These are phyloP conservation scores for Fusarium veterinarium DNA, from an alignment of 2,329 filamentous ascomycete species.

Conservation along the genomic window DNA sequence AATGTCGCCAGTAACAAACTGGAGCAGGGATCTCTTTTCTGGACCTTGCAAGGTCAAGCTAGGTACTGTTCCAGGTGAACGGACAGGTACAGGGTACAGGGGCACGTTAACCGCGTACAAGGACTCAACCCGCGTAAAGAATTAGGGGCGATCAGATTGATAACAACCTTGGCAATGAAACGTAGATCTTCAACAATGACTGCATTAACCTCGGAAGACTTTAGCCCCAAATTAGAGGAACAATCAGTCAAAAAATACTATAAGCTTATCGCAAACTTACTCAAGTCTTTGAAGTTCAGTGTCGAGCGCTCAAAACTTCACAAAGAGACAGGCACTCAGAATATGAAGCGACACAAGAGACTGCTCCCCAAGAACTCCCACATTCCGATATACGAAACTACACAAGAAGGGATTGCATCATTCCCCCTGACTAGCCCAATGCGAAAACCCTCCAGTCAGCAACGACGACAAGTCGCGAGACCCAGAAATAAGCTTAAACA, in stretches of 20 bases:
- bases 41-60: neutral
- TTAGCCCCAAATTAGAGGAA: too few species aligned
- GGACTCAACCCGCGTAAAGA: neutral
- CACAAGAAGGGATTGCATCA: rapidly evolving
- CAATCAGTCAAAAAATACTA: too few species aligned
- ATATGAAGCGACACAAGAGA: neutral
- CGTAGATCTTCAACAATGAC: too few species aligned
- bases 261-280: rapidly evolving
- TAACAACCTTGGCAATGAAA: neutral
- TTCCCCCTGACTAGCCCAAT: neutral
- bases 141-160: neutral
- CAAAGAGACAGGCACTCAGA: neutral
- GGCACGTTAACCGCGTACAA: neutral
- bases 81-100: neutral
- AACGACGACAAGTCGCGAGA: neutral
- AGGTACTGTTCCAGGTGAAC: neutral
- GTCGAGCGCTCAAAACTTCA: neutral
- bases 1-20: too few species aligned
- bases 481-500: conserved; percentile 9
- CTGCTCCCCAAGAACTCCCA: neutral
- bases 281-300: neutral
- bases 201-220: rapidly evolving
- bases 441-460: neutral
- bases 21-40: neutral
- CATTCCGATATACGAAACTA: neutral